Evolutionary conservation across 1,139 yeast species (phyloP).

Genomic region (Diutina sp.): DNA sequence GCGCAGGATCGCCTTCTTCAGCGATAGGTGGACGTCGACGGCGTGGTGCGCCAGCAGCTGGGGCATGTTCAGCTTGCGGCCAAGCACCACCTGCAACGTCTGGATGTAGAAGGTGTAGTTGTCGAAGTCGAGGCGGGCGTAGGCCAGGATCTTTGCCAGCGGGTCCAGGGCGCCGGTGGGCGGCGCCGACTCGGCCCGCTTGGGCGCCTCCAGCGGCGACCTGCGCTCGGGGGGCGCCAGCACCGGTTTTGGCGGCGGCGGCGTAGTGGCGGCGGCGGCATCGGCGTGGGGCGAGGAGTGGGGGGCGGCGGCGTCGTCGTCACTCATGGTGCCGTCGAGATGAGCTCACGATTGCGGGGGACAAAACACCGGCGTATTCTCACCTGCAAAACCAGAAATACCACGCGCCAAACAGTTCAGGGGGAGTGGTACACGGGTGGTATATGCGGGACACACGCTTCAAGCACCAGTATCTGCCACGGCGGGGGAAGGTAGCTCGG

Average conservation of each 20-base stretch:
- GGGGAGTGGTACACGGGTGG: neutral
- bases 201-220: conserved; percentile 2
- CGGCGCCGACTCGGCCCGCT: neutral
- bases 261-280: neutral
- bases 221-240: neutral
- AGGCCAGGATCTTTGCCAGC: conserved; percentile 51
- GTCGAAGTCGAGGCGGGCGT: conserved; percentile 87
- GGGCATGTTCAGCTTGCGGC: conserved; percentile 75
- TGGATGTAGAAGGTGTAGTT: conserved; percentile 90
- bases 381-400: neutral
- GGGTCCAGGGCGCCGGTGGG: neutral
- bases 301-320: neutral
- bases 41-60: conserved; percentile 29
- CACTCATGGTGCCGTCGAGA: neutral
- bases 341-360: neutral
- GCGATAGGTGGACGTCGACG: conserved; percentile 85
- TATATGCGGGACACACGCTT: neutral
- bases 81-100: conserved; percentile 84
- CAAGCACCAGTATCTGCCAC: neutral
- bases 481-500: neutral
- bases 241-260: neutral
- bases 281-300: neutral
- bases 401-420: neutral
- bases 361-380: neutral
- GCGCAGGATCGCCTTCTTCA: conserved; percentile 83